A percentile compares a stretch with the other conserved stretches of the same genome.
Conservation (phyloP, 1,139 yeast genomes). For the Nakaseomyces sp. region DNA sequence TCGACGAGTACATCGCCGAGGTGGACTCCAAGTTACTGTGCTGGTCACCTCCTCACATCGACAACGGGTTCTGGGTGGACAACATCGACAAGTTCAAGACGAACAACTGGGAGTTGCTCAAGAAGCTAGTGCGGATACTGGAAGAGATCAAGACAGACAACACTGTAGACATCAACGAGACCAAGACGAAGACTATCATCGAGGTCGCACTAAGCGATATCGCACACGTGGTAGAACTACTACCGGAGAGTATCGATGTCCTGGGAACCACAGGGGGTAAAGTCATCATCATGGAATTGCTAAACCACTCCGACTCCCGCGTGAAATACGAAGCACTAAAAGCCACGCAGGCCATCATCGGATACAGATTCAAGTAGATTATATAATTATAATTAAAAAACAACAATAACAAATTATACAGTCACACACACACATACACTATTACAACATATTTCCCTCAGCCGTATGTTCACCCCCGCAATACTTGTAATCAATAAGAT, state of each 20-base stretch:
- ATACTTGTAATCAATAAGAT: no score
- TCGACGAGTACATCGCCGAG: slow-evolving; percentile 87
- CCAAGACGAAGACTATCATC: slow-evolving; percentile 26
- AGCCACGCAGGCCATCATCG: slow-evolving; percentile 86
- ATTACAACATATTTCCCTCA: no score
- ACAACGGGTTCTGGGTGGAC: slow-evolving; percentile 83
- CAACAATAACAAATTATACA: no score
- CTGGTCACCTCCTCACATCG: slow-evolving; percentile 92
- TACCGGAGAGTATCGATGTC: slow-evolving; percentile 47
- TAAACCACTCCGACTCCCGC: slow-evolving; percentile 76
- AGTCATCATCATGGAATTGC: slow-evolving; percentile 72
- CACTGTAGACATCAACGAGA: slow-evolving; percentile 15
- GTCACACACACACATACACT: no score
- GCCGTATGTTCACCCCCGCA: no score
- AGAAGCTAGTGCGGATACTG: slow-evolving; percentile 41
- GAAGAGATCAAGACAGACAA: slow-evolving; percentile 26
- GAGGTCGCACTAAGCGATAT: slow-evolving; percentile 52
- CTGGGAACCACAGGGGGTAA: slow-evolving; percentile 50
- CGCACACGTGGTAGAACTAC: slow-evolving; percentile 57
- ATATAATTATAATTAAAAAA: no score
- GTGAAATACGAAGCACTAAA: slow-evolving; percentile 91
- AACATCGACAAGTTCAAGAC: slow-evolving; percentile 70
- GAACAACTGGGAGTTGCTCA: slow-evolving; percentile 63
- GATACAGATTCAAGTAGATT: slow-evolving; percentile 45
- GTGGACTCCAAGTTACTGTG: slow-evolving; percentile 65